Evolutionary conservation across 176 grass and related monocot genomes (phyloP).

Genomic region (Pontederia paniculata): DNA sequence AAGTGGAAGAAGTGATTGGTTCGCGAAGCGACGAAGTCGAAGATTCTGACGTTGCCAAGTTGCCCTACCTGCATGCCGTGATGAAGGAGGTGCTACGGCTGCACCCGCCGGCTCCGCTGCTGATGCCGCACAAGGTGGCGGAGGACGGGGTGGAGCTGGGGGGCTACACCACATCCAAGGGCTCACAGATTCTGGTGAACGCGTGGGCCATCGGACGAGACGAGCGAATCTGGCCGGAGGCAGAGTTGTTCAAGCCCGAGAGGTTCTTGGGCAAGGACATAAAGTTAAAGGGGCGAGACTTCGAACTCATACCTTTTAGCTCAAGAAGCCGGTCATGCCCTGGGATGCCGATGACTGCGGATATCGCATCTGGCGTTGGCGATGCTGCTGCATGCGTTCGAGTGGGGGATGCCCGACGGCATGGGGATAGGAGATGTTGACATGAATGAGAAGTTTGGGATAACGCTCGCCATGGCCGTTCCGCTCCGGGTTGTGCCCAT

Average conservation of each 20-base stretch:
- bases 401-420: constrained; percentile 1
- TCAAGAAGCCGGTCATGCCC: background rate
- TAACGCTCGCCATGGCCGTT: too few species aligned
- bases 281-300: constrained; percentile 3
- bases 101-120: constrained; percentile 4
- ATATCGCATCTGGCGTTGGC: background rate
- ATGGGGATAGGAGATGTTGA: background rate
- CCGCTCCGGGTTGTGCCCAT: too few species aligned
- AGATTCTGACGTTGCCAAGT: background rate
- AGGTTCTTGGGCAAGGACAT: background rate
- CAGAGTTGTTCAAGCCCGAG: background rate
- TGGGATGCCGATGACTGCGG: background rate
- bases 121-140: background rate
- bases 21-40: background rate
- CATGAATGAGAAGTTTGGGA: constrained; percentile 1
- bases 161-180: background rate
- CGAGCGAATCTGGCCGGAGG: background rate
- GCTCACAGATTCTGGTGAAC: background rate
- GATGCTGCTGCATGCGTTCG: background rate
- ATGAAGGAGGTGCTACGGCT: constrained; percentile 1
- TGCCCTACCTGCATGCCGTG: constrained; percentile 4
- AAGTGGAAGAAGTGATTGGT: constrained; percentile 25
- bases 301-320: constrained; percentile 10
- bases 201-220: constrained; percentile 7
- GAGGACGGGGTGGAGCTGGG: background rate